These are phyloP conservation scores for Oemleria cerasiformis DNA, from an alignment of 306 rosid species.

Conservation along the genomic window DNA sequence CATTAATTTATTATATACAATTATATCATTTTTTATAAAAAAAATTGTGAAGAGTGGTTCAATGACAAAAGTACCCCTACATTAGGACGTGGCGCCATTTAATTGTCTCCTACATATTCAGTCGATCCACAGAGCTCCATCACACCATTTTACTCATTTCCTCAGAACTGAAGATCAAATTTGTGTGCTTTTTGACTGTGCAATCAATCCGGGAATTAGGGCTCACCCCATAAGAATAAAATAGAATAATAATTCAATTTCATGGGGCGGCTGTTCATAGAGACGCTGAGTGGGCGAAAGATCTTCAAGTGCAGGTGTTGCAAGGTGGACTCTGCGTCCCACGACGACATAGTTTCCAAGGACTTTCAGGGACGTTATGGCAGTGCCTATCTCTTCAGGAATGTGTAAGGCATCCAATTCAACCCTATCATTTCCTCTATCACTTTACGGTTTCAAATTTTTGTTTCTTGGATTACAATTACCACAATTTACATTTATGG, in stretches of 20 bases:
- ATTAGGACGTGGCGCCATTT: neutral
- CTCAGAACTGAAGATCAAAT: neutral
- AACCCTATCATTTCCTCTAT: neutral
- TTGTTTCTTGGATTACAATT: neutral
- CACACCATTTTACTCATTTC: neutral
- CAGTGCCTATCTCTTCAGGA: constrained; percentile 32
- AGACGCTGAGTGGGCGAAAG: constrained; percentile 27
- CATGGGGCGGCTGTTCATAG: constrained; percentile 35
- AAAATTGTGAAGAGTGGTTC: neutral
- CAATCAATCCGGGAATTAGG: constrained; percentile 12
- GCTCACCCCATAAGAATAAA: neutral
- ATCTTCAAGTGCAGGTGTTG: constrained; percentile 39
- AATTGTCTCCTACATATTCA: neutral
- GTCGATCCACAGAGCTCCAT: neutral
- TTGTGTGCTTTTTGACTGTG: neutral
- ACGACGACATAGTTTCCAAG: constrained; percentile 30
- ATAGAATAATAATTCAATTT: neutral
- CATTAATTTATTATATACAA: too few species aligned
- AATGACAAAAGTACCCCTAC: neutral
- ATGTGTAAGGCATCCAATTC: constrained; percentile 19
- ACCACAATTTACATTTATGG: neutral
- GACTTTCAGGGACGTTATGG: constrained; percentile 34
- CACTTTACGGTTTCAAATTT: neutral
- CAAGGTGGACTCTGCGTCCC: constrained; percentile 35
- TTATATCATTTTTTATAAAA: too few species aligned